phyloP scores from a whole-genome alignment of 805 yeast species.

The Yarrowia sp. region DNA sequence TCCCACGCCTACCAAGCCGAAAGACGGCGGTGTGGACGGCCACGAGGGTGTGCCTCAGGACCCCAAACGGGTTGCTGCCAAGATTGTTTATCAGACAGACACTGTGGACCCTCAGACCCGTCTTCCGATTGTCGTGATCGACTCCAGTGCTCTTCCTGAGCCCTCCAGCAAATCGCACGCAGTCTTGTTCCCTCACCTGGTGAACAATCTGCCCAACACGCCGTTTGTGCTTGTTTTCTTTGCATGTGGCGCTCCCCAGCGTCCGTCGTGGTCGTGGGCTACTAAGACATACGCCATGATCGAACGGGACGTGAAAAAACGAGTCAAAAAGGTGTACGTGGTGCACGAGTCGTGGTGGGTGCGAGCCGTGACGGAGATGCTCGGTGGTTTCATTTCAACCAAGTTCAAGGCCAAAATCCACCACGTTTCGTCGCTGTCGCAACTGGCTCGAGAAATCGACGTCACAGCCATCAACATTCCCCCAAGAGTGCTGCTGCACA shows the following conservation, averaged over 20 bases:
- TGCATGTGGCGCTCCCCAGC: conserved; percentile 76
- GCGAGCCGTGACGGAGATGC: conserved; percentile 74
- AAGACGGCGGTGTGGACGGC: neutral
- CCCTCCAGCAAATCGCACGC: conserved; percentile 57
- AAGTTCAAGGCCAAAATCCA: conserved; percentile 55
- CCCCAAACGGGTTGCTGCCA: conserved; percentile 46
- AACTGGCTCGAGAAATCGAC: conserved; percentile 67
- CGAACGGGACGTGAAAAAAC: conserved; percentile 61
- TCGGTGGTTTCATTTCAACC: conserved; percentile 65
- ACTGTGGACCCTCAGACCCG: conserved; percentile 70
- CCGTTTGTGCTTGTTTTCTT: conserved; percentile 76
- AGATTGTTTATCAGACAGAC: conserved; percentile 63
- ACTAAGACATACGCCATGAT: conserved; percentile 64
- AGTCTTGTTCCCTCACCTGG: conserved; percentile 63
- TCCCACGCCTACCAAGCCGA: conserved; percentile 40
- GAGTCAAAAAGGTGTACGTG: conserved; percentile 68
- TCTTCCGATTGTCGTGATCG: conserved; percentile 80
- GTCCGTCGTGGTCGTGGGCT: conserved; percentile 75
- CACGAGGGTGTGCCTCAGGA: conserved; percentile 22
- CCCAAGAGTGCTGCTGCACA: conserved; percentile 73
- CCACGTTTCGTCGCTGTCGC: conserved; percentile 60
- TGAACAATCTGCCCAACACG: conserved; percentile 63
- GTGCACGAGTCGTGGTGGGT: conserved; percentile 94
- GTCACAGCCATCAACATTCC: conserved; percentile 79
- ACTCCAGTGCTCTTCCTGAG: conserved; percentile 79